Evolutionary conservation across 2,329 filamentous ascomycete genomes (phyloP).

Genomic region (Botrytis deweyae): DNA sequence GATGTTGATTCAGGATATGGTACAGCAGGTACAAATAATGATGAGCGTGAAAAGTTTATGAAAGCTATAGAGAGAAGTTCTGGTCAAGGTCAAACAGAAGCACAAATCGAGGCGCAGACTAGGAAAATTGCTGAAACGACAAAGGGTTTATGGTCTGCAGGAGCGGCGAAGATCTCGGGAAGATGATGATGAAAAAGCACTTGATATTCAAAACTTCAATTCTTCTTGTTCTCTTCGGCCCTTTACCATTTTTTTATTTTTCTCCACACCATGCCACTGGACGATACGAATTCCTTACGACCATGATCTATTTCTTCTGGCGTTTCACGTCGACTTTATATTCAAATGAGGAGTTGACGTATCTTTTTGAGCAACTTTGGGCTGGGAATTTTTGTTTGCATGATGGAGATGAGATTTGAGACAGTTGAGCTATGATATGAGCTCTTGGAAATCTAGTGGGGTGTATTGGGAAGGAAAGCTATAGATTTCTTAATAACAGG

Average conservation of each 20-base stretch:
- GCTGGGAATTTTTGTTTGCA: neutral
- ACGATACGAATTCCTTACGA: neutral
- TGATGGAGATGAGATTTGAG: slow-evolving; percentile 9
- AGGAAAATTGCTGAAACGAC: slow-evolving; percentile 63
- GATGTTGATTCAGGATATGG: slow-evolving; percentile 36
- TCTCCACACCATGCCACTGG: neutral
- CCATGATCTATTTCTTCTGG: neutral
- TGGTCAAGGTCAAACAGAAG: slow-evolving; percentile 40
- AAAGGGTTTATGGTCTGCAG: slow-evolving; percentile 48
- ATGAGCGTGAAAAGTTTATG: slow-evolving; percentile 30
- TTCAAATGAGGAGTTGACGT: slow-evolving; percentile 7
- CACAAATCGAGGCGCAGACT: slow-evolving; percentile 42
- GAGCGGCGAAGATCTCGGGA: slow-evolving; percentile 32
- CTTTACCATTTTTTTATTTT: slow-evolving; percentile 2
- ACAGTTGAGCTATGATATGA: slow-evolving; percentile 1
- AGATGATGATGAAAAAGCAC: slow-evolving; percentile 23
- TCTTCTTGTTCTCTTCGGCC: neutral
- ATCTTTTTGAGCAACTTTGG: neutral
- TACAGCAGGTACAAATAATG: slow-evolving; percentile 1
- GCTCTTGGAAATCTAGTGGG: slow-evolving; percentile 5
- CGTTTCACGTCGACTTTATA: neutral
- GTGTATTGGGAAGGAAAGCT: neutral
- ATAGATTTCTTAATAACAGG: slow-evolving; percentile 15
- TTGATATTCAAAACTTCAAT: slow-evolving; percentile 14
- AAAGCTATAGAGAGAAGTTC: slow-evolving; percentile 33